Evolutionary conservation across 805 yeast genomes (phyloP).

Genomic region (Candida dajiaensis): DNA sequence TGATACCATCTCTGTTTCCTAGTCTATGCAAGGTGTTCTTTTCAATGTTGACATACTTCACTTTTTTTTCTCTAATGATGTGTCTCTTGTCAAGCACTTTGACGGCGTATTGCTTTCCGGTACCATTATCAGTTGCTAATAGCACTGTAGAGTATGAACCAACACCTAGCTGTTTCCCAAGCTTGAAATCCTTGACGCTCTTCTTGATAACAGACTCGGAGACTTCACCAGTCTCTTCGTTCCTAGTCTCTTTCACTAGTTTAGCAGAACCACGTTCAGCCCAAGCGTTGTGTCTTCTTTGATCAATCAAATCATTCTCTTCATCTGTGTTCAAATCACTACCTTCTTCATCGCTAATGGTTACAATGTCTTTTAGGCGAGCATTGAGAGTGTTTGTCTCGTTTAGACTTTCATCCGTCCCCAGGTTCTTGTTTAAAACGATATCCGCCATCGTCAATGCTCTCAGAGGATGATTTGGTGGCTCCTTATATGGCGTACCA

Average conservation of each 20-base stretch:
- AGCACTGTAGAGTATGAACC: constrained; percentile 95
- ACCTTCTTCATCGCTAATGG: constrained; percentile 2
- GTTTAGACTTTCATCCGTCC: constrained; percentile 19
- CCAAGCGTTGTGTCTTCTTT: constrained; percentile 28
- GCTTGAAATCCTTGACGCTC: constrained; percentile 78
- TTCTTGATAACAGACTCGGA: constrained; percentile 44
- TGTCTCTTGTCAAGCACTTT: constrained; percentile 73
- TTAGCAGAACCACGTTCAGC: constrained; percentile 56
- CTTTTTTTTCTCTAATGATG: constrained; percentile 75
- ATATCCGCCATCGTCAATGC: constrained; percentile 22
- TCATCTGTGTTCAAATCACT: neutral
- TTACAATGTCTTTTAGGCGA: constrained; percentile 2
- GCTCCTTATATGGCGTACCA: constrained; percentile 17
- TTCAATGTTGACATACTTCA: constrained; percentile 78
- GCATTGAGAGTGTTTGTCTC: constrained; percentile 3
- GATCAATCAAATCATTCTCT: neutral
- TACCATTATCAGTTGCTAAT: constrained; percentile 76
- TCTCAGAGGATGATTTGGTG: constrained; percentile 21
- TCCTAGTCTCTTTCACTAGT: constrained; percentile 37
- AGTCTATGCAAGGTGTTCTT: constrained; percentile 72
- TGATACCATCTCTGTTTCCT: constrained; percentile 53
- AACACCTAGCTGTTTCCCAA: constrained; percentile 86
- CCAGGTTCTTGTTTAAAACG: constrained; percentile 18
- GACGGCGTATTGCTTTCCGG: constrained; percentile 71
- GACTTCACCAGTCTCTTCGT: constrained; percentile 41